Percentiles rank a stretch among this genome's conserved stretches.
These are phyloP conservation scores for Hemileccinum rubropunctum DNA, from an alignment of 768 basidiomycete genomes.

Conservation along the genomic window DNA sequence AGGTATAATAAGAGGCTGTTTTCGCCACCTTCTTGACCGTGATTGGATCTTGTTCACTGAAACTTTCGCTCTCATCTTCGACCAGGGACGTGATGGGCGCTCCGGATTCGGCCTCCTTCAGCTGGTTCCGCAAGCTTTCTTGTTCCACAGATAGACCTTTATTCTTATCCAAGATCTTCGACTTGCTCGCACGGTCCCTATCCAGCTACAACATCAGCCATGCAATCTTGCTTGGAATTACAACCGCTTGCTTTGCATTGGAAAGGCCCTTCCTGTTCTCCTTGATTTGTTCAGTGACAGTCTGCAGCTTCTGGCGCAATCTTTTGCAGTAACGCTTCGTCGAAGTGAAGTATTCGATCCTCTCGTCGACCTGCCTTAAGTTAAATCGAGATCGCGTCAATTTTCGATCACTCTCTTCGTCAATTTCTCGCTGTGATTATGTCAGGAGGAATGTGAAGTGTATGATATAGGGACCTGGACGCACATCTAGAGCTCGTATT, in stretches of 20 bases:
- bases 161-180: too few species aligned
- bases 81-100: not conserved
- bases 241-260: too few species aligned
- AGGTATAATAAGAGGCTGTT: constrained; percentile 6
- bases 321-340: not conserved
- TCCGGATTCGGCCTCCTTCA: too few species aligned
- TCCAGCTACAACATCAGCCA: too few species aligned
- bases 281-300: not conserved
- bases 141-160: too few species aligned
- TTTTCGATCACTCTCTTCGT: constrained; percentile 5
- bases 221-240: too few species aligned
- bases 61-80: not conserved
- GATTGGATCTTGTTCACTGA: not conserved
- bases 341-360: not conserved
- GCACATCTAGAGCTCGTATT: constrained; percentile 1
- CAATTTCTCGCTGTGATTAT: constrained; percentile 1
- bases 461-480: not conserved
- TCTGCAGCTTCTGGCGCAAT: not conserved
- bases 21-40: constrained; percentile 1
- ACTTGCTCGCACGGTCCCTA: too few species aligned
- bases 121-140: too few species aligned
- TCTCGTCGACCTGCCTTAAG: not conserved
- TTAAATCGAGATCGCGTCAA: not conserved
- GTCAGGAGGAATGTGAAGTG: too few species aligned
- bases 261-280: too few species aligned